A percentile compares a stretch with the other conserved stretches of the same genome.
These are phyloP conservation scores for Baudoinia panamericana DNA, from an alignment of 495 filamentous ascomycete genomes.

Conservation along the genomic window DNA sequence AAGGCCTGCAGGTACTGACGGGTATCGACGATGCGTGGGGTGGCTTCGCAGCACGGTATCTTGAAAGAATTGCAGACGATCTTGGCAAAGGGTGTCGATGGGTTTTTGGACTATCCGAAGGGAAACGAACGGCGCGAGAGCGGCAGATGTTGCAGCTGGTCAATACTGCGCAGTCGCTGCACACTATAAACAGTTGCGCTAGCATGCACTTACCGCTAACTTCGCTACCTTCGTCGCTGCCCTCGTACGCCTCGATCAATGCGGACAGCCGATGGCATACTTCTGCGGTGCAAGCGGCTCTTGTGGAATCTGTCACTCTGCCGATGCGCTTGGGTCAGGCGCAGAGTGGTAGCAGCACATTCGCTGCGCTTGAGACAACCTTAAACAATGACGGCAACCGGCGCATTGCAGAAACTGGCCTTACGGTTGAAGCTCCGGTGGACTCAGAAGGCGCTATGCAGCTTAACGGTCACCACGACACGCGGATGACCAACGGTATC, in stretches of 20 bases:
- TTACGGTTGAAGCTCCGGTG: slow-evolving; percentile 32
- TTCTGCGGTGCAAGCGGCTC: slow-evolving; percentile 61
- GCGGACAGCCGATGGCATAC: slow-evolving; percentile 62
- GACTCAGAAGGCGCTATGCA: background rate
- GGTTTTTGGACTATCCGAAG: slow-evolving; percentile 64
- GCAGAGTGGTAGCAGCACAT: slow-evolving; percentile 34
- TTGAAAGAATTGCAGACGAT: slow-evolving; percentile 76
- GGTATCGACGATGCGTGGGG: slow-evolving; percentile 85
- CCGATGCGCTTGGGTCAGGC: slow-evolving; percentile 55
- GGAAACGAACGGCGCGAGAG: slow-evolving; percentile 14
- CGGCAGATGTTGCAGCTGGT: slow-evolving; percentile 22
- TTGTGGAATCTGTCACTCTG: slow-evolving; percentile 68
- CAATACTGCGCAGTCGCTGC: slow-evolving; percentile 58
- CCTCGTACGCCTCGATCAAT: slow-evolving; percentile 51
- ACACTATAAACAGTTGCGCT: slow-evolving; percentile 52
- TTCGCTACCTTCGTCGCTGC: slow-evolving; percentile 43
- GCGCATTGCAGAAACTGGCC: slow-evolving; percentile 60
- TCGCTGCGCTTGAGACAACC: slow-evolving; percentile 54
- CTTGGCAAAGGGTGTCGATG: slow-evolving; percentile 75
- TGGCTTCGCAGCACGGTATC: slow-evolving; percentile 66
- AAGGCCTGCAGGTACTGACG: slow-evolving; percentile 72
- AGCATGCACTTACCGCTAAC: slow-evolving; percentile 71
- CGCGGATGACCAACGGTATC: slow-evolving; percentile 12
- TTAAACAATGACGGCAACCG: slow-evolving; percentile 69
- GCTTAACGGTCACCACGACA: slow-evolving; percentile 6